Conservation (phyloP, 768 basidiomycete species). For the Auriscalpium vulgare region DNA sequence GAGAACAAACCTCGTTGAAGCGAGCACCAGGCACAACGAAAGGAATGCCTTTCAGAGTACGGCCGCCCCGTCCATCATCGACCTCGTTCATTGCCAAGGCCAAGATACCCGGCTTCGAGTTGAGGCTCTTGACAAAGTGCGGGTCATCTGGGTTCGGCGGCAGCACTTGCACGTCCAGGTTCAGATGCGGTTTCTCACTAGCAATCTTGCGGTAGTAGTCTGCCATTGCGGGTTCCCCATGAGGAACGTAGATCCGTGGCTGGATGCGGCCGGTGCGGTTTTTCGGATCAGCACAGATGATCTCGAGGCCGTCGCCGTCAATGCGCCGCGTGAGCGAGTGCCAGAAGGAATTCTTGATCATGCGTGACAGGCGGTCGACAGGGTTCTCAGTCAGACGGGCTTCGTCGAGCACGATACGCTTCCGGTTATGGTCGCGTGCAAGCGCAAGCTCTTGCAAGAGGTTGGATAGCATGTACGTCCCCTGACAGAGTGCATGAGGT, state of each 20-base stretch:
- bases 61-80: slow-evolving; percentile 69
- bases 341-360: slow-evolving; percentile 99
- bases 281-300: slow-evolving; percentile 97
- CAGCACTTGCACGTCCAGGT: slow-evolving; percentile 86
- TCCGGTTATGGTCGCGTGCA: slow-evolving; percentile 89
- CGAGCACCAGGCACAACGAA: slow-evolving; percentile 96
- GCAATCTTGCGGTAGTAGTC: slow-evolving; percentile 93
- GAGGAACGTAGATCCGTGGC: slow-evolving; percentile 91
- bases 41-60: slow-evolving; percentile 85
- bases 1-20: slow-evolving; percentile 72
- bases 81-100: slow-evolving; percentile 94
- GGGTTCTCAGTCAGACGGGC: slow-evolving; percentile 97
- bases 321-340: slow-evolving; percentile 93
- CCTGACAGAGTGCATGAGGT: slow-evolving; percentile 38
- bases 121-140: slow-evolving; percentile 82
- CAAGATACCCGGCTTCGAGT: slow-evolving; percentile 88
- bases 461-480: slow-evolving; percentile 99
- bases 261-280: slow-evolving; percentile 87
- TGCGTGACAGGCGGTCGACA: slow-evolving; percentile 90
- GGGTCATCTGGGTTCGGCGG: slow-evolving; percentile 85
- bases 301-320: slow-evolving; percentile 94
- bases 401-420: slow-evolving; percentile 97
- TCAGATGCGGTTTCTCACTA: slow-evolving; percentile 86
- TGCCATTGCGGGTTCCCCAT: slow-evolving; percentile 89
- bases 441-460: slow-evolving; percentile 97